These are phyloP conservation scores for Nigrospora sphaerica DNA, from an alignment of 2,329 filamentous ascomycete species.

Conservation along the genomic window DNA sequence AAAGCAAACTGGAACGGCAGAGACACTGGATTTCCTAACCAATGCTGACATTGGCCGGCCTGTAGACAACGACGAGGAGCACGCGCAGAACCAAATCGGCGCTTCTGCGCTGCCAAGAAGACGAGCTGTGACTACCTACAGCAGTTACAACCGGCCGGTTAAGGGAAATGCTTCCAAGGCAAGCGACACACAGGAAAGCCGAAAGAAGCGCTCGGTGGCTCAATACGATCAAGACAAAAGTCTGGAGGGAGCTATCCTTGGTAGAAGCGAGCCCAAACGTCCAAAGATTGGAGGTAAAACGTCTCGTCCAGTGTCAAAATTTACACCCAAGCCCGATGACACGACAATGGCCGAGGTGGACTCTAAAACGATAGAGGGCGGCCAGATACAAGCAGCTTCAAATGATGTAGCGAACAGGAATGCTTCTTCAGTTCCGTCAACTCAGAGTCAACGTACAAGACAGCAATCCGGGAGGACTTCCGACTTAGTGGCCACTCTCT, in stretches of 20 bases:
- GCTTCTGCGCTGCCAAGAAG: not conserved
- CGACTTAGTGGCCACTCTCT: too few species aligned
- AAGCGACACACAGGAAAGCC: not conserved
- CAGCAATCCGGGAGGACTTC: too few species aligned
- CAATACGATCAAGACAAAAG: not conserved
- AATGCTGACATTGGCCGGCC: not conserved
- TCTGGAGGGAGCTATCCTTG: not conserved
- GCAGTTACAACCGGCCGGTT: conserved; percentile 20
- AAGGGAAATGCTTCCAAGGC: conserved; percentile 7
- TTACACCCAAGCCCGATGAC: too few species aligned
- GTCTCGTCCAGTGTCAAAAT: not conserved
- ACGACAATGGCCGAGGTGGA: too few species aligned
- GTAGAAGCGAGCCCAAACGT: not conserved
- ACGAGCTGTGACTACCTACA: conserved; percentile 5
- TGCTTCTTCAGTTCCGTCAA: too few species aligned
- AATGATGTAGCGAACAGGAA: too few species aligned
- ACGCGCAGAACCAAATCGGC: not conserved
- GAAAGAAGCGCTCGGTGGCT: not conserved
- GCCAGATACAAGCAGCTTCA: too few species aligned
- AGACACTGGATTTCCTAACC: not conserved
- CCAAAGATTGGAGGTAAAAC: not conserved
- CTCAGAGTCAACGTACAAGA: too few species aligned
- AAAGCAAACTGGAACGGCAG: not conserved
- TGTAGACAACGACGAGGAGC: not conserved
- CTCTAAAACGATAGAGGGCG: too few species aligned